Conservation (phyloP, 202 grass and related monocot genomes). For the Eragrostis tef region DNA sequence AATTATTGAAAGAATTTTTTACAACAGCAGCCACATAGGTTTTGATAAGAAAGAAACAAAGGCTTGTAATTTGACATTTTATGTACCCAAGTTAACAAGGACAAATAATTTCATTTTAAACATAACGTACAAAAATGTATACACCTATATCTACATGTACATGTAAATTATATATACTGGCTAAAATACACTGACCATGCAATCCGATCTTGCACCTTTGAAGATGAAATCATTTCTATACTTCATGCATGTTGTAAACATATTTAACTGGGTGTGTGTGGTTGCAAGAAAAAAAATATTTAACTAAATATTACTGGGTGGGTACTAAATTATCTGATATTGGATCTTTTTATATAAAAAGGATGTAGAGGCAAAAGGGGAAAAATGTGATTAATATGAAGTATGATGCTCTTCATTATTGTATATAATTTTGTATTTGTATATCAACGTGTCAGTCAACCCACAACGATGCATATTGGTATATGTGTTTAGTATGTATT, state of each 20-base stretch:
- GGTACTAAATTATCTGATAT: neutral
- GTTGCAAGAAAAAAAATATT: neutral
- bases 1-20: neutral
- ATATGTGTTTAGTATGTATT: neutral
- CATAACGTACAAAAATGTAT: neutral
- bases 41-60: neutral
- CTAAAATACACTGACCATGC: neutral
- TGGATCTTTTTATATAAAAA: neutral
- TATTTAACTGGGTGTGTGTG: neutral
- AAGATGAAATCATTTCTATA: neutral
- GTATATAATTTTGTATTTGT: neutral
- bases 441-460: neutral
- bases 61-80: neutral
- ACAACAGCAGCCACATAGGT: neutral
- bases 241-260: neutral
- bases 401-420: neutral
- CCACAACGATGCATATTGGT: neutral
- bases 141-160: neutral
- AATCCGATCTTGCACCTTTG: neutral
- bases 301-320: neutral
- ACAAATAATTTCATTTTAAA: neutral
- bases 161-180: neutral
- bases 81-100: neutral
- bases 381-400: conserved; percentile 6
- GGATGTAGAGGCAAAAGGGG: neutral